Percentiles rank a stretch among this genome's conserved stretches.
These are phyloP conservation scores for Moringa oleifera DNA, from an alignment of 345 rosid species.

Conservation along the genomic window DNA sequence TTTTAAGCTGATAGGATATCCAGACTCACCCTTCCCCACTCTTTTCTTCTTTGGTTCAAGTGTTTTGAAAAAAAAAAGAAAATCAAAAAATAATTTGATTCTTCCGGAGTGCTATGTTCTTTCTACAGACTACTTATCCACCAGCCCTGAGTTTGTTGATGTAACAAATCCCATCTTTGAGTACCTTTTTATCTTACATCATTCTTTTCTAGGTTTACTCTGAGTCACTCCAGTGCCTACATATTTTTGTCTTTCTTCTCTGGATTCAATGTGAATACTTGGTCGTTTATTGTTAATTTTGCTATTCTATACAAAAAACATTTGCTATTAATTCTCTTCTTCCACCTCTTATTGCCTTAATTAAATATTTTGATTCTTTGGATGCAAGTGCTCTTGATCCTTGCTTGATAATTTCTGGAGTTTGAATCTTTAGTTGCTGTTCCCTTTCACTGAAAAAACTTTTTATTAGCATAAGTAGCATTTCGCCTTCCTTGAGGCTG, in stretches of 20 bases:
- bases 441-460: neutral
- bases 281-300: neutral
- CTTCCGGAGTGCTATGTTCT: no score
- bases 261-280: no score
- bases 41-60: no score
- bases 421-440: no score
- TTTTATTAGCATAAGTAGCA: neutral
- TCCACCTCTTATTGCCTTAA: neutral
- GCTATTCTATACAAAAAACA: no score
- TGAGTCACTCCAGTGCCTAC: neutral
- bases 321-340: neutral
- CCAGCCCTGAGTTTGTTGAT: no score
- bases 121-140: no score
- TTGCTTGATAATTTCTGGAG: neutral
- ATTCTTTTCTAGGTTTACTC: no score
- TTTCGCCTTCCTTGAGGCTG: neutral
- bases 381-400: neutral
- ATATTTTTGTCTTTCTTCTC: neutral
- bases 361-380: neutral
- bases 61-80: no score
- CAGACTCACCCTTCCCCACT: neutral
- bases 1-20: slow-evolving; percentile 13
- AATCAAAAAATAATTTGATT: no score
- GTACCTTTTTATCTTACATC: no score
- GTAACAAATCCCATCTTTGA: no score